Base-by-base conservation (phyloP, 2,329 filamentous ascomycete species). In the Herpotrichia juniperi region DNA sequence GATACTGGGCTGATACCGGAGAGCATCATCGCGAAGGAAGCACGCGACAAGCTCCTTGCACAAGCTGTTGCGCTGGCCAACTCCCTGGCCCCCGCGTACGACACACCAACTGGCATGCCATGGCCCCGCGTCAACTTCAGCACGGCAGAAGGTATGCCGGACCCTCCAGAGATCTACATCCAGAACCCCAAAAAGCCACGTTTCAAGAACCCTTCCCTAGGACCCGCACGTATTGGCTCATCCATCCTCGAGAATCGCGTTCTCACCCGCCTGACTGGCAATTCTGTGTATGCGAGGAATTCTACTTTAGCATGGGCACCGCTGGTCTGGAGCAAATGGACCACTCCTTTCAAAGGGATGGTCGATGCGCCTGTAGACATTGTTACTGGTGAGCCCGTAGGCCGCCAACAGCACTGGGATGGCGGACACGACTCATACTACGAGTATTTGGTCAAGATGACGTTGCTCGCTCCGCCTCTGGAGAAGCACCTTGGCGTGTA, bases 121-220 rank as follows among this genome's bases (percentile, higher is more conserved):
- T 79, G 74, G 74, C 76, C 77, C 8, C 74, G 74, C n/a, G 69
- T 79, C 14, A 66, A 79, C 51, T 77, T 78, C 58, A 66, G 53
- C n/a, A 67, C 60, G 1, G 55, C 63, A n/a, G 54, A 64, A 45
- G 74, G 73, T 16, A 62, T 66, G 14, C 57, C 67, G 17, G 64
- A 69, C 37, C 66, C 71, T 14, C 63, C 68, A 2, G 63, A 59
- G 9, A 54, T 68, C 7, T 66, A 67, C 35, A 34, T 57, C 2
- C 53, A 66, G 24, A 49, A 73, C 25, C 67, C 72, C 11, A 57
- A 63, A 7, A 69, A 72, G 51, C 57, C 56, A 21, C 64, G 61
- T 14, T 72, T 71, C 53, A 59, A 68, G 21, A 64, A 75, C 56
- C 70, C 74, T 8, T 66, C 65, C 4, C 69, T 76, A 42, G 71